Percentiles rank a stretch among this genome's conserved stretches.
Conservation (phyloP, 371 early-diverging fungal genomes). For the Nematocida parisii region DNA sequence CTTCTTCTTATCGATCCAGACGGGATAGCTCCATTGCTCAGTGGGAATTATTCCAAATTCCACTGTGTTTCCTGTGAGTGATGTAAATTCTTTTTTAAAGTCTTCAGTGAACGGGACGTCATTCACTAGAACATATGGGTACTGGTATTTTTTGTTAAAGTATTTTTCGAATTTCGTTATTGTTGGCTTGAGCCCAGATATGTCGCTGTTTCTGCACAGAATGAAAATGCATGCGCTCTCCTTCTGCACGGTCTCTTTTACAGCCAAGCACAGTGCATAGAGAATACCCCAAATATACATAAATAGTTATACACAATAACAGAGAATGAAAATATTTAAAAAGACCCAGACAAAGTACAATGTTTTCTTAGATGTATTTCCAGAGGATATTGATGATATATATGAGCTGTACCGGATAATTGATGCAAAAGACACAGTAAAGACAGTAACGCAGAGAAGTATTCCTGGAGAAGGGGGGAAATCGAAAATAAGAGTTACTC, state of each 20-base stretch:
- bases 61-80: slow-evolving; percentile 47
- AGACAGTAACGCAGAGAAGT: slow-evolving; percentile 64
- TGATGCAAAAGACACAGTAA: slow-evolving; percentile 60
- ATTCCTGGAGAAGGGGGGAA: slow-evolving; percentile 60
- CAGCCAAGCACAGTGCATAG: neutral
- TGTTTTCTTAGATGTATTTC: slow-evolving; percentile 45
- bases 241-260: neutral
- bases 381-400: slow-evolving; percentile 69
- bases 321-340: slow-evolving; percentile 44
- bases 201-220: slow-evolving; percentile 75
- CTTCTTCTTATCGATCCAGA: slow-evolving; percentile 75
- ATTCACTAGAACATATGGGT: slow-evolving; percentile 76
- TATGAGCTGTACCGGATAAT: slow-evolving; percentile 64
- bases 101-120: slow-evolving; percentile 76
- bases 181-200: slow-evolving; percentile 73
- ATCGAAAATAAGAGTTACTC: slow-evolving; percentile 59
- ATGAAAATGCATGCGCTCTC: slow-evolving; percentile 70
- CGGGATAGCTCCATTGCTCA: slow-evolving; percentile 78
- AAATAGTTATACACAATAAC: slow-evolving; percentile 19
- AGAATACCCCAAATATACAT: neutral
- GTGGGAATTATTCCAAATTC: slow-evolving; percentile 75
- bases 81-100: slow-evolving; percentile 73
- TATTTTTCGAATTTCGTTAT: slow-evolving; percentile 76
- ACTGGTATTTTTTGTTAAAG: slow-evolving; percentile 77
- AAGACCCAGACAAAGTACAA: slow-evolving; percentile 26